Percentiles rank a stretch among this genome's conserved stretches.
Evolutionary conservation across 2,329 filamentous ascomycete genomes (phyloP).

Genomic region (Ceratocystis albifundus): DNA sequence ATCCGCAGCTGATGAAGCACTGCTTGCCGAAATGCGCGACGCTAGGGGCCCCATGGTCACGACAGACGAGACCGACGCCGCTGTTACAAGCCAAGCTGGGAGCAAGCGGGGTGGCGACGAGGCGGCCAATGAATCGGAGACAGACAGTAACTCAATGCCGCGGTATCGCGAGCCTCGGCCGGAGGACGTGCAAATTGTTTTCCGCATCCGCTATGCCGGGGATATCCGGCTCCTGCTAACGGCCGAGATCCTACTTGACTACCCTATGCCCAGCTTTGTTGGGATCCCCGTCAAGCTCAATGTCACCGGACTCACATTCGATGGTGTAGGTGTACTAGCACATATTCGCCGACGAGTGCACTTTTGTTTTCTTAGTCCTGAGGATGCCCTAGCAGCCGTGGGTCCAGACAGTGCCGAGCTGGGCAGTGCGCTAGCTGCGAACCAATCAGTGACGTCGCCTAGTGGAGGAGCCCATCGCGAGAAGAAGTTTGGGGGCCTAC

Average conservation of each 20-base stretch:
- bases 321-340: constrained; percentile 84
- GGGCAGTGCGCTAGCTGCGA: constrained; percentile 26
- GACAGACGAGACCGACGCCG: constrained; percentile 29
- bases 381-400: constrained; percentile 71
- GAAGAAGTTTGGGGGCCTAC: constrained; percentile 53
- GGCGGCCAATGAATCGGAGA: constrained; percentile 24
- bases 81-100: constrained; percentile 23
- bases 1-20: constrained; percentile 35
- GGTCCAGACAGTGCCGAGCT: constrained; percentile 35
- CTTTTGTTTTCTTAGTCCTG: constrained; percentile 87
- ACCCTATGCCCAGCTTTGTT: constrained; percentile 96
- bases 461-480: constrained; percentile 19
- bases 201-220: constrained; percentile 78
- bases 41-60: constrained; percentile 23
- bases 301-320: constrained; percentile 89
- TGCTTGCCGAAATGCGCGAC: constrained; percentile 26
- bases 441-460: background rate
- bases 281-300: constrained; percentile 89
- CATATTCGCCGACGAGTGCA: constrained; percentile 82
- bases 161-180: constrained; percentile 60
- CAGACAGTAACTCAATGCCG: constrained; percentile 27
- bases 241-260: constrained; percentile 90
- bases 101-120: constrained; percentile 25
- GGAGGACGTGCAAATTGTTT: constrained; percentile 86
- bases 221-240: constrained; percentile 81